Conservation (phyloP, 805 yeast genomes). For the Cyberlindnera xishuangbannaensis region DNA sequence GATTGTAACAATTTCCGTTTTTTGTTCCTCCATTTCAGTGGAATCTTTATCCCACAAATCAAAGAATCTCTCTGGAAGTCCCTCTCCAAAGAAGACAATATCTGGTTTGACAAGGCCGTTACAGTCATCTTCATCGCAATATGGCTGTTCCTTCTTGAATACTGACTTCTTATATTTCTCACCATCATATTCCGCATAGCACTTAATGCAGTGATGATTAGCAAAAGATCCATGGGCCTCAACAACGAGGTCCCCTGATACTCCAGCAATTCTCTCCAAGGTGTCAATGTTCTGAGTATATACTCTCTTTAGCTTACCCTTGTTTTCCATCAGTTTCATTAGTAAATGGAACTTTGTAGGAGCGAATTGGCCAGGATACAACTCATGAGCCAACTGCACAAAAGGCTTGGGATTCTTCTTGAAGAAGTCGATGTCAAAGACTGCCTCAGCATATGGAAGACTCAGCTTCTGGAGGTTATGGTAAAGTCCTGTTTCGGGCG, state of each 20-base stretch:
- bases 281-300: constrained; percentile 95
- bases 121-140: constrained; percentile 51
- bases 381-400: constrained; percentile 74
- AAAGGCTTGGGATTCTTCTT: constrained; percentile 74
- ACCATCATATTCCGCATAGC: constrained; percentile 48
- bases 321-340: constrained; percentile 60
- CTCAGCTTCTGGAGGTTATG: constrained; percentile 68
- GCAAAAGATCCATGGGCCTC: constrained; percentile 98
- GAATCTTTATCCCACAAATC: constrained; percentile 56
- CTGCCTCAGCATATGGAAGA: constrained; percentile 92
- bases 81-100: constrained; percentile 92
- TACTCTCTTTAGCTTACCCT: constrained; percentile 56
- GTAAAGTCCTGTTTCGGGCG: constrained; percentile 86
- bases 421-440: constrained; percentile 84
- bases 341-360: constrained; percentile 83
- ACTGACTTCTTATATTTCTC: constrained; percentile 39
- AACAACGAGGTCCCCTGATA: constrained; percentile 54
- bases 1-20: constrained; percentile 55
- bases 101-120: constrained; percentile 83
- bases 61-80: constrained; percentile 67
- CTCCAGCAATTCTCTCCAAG: constrained; percentile 79
- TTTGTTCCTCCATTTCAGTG: constrained; percentile 10
- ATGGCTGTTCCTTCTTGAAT: constrained; percentile 29
- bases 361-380: constrained; percentile 80
- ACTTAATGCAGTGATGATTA: constrained; percentile 73